Evolutionary conservation across 2,329 filamentous ascomycete genomes (phyloP).

Genomic region (Xylariaceae sp.): DNA sequence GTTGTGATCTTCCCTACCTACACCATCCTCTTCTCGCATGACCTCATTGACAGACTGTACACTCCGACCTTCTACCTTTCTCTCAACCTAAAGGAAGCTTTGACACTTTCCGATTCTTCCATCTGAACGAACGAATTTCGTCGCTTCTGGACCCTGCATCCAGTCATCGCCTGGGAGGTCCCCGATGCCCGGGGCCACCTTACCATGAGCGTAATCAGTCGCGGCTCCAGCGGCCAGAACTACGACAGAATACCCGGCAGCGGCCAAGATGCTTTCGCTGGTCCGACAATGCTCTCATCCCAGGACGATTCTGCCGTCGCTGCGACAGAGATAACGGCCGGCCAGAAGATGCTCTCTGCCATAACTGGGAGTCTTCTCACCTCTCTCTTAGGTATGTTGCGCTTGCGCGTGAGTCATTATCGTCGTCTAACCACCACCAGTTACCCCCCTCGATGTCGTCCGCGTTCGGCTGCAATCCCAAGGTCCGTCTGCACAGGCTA

Average conservation of each 20-base stretch:
- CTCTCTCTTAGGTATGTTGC: slow-evolving; percentile 67
- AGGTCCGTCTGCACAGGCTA: slow-evolving; percentile 36
- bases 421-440: slow-evolving; percentile 35
- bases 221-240: slow-evolving; percentile 24
- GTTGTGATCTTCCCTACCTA: too few relatives aligned
- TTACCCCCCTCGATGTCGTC: slow-evolving; percentile 93
- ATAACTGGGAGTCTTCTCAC: slow-evolving; percentile 86
- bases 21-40: too few relatives aligned
- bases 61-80: too few relatives aligned
- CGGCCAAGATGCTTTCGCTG: slow-evolving; percentile 27
- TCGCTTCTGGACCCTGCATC: too few relatives aligned
- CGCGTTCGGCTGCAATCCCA: slow-evolving; percentile 92
- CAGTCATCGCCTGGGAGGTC: too few relatives aligned
- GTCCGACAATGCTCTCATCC: slow-evolving; percentile 25
- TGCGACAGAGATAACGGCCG: slow-evolving; percentile 63
- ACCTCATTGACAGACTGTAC: too few relatives aligned
- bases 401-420: neutral
- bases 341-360: slow-evolving; percentile 92
- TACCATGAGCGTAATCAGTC: slow-evolving; percentile 15
- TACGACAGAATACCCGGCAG: slow-evolving; percentile 28
- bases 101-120: too few relatives aligned
- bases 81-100: too few relatives aligned
- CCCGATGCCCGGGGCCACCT: slow-evolving; percentile 18
- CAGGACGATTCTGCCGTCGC: slow-evolving; percentile 32
- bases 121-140: too few relatives aligned